Evolutionary conservation across 2,329 filamentous ascomycete species (phyloP), one percentile per base, ranked within the genome.

Genomic region (Graphilbum fragrans): DNA sequence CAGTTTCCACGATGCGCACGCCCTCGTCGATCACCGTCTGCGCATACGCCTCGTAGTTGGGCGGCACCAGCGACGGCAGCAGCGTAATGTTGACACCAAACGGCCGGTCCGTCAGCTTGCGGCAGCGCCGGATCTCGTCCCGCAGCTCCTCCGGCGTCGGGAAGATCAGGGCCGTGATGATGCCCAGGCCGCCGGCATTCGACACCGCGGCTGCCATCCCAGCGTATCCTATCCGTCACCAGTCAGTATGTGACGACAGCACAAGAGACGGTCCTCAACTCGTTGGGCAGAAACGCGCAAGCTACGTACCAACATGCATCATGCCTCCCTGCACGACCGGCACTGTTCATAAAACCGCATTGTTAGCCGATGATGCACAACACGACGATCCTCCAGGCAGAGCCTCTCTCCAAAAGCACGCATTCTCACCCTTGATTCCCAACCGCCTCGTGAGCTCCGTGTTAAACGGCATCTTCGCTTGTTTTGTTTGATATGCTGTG

Each of bases 81-180:
- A 96, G 80, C 9, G 92, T 98, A 52, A 96, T 76, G 66, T 98
- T 98, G 53, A 96, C 90, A 55, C 74, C 92, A 61, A 98, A 96
- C 17, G 85, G 85, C 49, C 77, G 72, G 47, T 70, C 68, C 43
- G 85, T 92, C 68, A 96, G 77, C 49, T 70, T 76, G 52, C 80
- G 82, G 70, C 86, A 94, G 65, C 77, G 80, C 49, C 76, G 81
- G 64, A 98, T 98, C 67, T 98, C 92, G 57, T 85, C 83, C 61
- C 90, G 87, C 43, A 98, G 80, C 58, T 86, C 87, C 61, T 87
- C 85, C 37, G 92, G 90, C 16, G 84, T 82, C 27, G 92, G 85
- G 74, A 94, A 93, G 41, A 93, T 96, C 55, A 96, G 79, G 37
- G 82, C 85, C 23, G 85, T 92, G 61, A 92, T 73, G 57, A 92